These are phyloP conservation scores for Pinus albicaulis DNA, from an alignment of 75 land plant genomes.

Conservation along the genomic window DNA sequence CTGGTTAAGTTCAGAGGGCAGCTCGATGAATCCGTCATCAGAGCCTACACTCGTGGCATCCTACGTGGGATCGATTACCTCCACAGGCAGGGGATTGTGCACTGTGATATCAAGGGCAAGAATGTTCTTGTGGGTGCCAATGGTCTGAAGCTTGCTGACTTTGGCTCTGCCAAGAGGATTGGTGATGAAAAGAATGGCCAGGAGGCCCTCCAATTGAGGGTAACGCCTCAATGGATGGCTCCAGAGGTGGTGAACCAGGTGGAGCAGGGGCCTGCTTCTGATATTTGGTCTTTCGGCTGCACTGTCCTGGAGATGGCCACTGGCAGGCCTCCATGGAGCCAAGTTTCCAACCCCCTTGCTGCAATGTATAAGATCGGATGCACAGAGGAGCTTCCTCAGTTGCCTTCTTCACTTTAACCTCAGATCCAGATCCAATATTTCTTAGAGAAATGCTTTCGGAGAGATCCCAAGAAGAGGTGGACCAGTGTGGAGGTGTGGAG, in stretches of 20 bases:
- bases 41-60: too few relatives aligned
- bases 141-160: too few relatives aligned
- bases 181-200: too few relatives aligned
- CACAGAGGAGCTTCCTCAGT: slow-evolving; percentile 14
- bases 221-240: slow-evolving; percentile 27
- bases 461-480: slow-evolving; percentile 38
- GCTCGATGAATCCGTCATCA: too few relatives aligned
- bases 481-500: slow-evolving; percentile 34
- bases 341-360: neutral
- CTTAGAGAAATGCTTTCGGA: slow-evolving; percentile 53
- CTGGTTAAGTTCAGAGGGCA: slow-evolving; percentile 18
- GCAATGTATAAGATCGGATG: slow-evolving; percentile 16
- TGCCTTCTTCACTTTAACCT: slow-evolving; percentile 19
- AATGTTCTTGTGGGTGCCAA: too few relatives aligned
- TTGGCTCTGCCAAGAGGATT: too few relatives aligned
- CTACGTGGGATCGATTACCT: too few relatives aligned
- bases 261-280: slow-evolving; percentile 36
- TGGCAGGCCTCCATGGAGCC: slow-evolving; percentile 36
- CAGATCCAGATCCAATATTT: slow-evolving; percentile 26
- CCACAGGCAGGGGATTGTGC: too few relatives aligned
- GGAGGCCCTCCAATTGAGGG: too few relatives aligned
- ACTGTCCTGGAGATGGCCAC: slow-evolving; percentile 49
- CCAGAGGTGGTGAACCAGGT: slow-evolving; percentile 32
- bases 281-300: slow-evolving; percentile 31
- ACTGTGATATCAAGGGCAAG: too few relatives aligned